A percentile compares a stretch with the other conserved stretches of the same genome.
Evolutionary conservation across 148 eudicot species (phyloP).

Genomic region (Heliamphora exappendiculata): DNA sequence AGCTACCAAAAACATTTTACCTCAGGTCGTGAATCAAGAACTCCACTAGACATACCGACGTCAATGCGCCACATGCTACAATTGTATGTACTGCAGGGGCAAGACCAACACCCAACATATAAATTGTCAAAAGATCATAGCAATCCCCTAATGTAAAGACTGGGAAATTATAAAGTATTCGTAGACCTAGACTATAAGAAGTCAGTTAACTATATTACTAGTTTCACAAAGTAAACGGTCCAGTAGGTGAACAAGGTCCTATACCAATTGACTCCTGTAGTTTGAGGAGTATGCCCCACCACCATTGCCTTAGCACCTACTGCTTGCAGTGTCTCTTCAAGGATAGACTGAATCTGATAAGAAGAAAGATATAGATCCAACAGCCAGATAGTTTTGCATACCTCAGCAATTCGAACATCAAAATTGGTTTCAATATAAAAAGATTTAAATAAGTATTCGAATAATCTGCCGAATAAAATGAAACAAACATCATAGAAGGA

Average conservation of each 20-base stretch:
- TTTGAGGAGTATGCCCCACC: conserved; percentile 97
- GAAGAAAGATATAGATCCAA: background rate
- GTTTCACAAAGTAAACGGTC: background rate
- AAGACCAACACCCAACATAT: conserved; percentile 6
- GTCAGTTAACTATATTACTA: background rate
- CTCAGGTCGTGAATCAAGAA: conserved; percentile 89
- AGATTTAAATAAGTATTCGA: background rate
- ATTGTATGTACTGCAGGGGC: conserved; percentile 51
- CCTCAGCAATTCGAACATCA: background rate
- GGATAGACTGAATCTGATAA: conserved; percentile 57
- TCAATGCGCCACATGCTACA: conserved; percentile 96
- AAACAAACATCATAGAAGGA: background rate
- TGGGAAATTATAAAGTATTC: background rate
- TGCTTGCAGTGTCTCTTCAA: conserved; percentile 62
- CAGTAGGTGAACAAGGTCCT: conserved; percentile 10
- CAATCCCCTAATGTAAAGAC: background rate
- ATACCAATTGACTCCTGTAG: conserved; percentile 81
- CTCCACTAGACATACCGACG: conserved; percentile 98
- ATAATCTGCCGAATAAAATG: background rate
- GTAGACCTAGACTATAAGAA: background rate
- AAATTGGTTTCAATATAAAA: background rate
- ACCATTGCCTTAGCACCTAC: conserved; percentile 91
- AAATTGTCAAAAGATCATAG: background rate
- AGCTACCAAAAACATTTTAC: conserved; percentile 26
- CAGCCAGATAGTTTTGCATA: background rate